Percentiles rank a stretch among this genome's conserved stretches.
Evolutionary conservation across 2,329 filamentous ascomycete genomes (phyloP).

Genomic region (Calonectria hawksworthii): DNA sequence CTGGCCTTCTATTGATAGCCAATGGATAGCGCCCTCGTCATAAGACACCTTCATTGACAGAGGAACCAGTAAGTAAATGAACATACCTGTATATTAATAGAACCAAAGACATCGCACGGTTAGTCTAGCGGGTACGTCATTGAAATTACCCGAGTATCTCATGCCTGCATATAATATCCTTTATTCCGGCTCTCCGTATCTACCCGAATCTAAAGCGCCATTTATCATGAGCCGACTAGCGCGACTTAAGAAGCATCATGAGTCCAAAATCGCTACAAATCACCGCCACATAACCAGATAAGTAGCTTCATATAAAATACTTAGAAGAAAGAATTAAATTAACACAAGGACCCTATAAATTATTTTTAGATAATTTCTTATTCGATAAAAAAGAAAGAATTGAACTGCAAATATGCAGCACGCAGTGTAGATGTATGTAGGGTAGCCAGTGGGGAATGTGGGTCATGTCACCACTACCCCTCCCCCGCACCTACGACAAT

Average conservation of each 20-base stretch:
- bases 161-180: neutral
- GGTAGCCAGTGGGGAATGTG: neutral
- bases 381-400: neutral
- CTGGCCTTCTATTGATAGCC: neutral
- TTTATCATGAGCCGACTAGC: neutral
- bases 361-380: neutral
- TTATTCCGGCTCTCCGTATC: neutral
- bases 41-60: neutral
- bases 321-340: neutral
- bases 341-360: neutral
- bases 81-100: neutral
- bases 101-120: neutral
- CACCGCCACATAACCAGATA: neutral
- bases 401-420: neutral
- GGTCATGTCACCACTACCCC: neutral
- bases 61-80: neutral
- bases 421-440: neutral
- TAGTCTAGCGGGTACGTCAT: neutral
- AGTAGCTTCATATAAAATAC: neutral
- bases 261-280: neutral
- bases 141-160: neutral
- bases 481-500: neutral
- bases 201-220: neutral
- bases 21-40: neutral
- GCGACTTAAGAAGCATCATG: neutral